phyloP scores from a whole-genome alignment of 495 filamentous ascomycete genomes.

The Xylaria sp. region DNA sequence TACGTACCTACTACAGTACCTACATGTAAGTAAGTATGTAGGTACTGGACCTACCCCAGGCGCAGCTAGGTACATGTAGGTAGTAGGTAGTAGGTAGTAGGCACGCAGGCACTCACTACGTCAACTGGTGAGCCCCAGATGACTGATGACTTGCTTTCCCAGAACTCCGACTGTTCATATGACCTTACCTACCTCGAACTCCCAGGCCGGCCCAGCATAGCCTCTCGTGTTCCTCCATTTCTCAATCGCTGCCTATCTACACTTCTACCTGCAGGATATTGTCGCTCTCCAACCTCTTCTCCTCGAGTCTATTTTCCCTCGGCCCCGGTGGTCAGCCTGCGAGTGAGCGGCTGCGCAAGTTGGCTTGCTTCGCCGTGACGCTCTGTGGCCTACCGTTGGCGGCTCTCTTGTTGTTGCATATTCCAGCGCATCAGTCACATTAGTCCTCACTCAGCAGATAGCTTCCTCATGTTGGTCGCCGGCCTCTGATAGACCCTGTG shows the following conservation, averaged over 20 bases:
- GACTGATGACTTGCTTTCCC: slow-evolving; percentile 13
- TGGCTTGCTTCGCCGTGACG: slow-evolving; percentile 17
- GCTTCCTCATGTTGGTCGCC: neutral
- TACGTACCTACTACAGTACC: neutral
- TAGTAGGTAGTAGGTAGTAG: neutral
- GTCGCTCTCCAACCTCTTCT: neutral
- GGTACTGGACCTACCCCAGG: no score
- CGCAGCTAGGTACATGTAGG: no score
- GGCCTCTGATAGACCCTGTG: neutral
- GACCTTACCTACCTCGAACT: neutral
- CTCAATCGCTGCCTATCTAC: neutral
- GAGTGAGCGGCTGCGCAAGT: neutral
- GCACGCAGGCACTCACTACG: slow-evolving; percentile 5
- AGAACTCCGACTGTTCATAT: slow-evolving; percentile 8
- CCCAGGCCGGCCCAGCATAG: neutral
- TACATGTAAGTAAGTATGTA: no score
- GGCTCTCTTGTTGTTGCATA: neutral
- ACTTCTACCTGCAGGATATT: neutral
- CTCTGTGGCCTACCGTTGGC: neutral
- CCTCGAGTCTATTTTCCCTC: neutral
- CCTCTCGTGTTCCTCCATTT: neutral
- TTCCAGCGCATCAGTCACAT: neutral
- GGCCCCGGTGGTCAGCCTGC: slow-evolving; percentile 8
- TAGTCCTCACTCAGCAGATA: slow-evolving; percentile 4
- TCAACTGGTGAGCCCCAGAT: slow-evolving; percentile 21